Evolutionary conservation across 2,329 filamentous ascomycete species (phyloP).

Genomic region (Coccinonectria pachysandricola): DNA sequence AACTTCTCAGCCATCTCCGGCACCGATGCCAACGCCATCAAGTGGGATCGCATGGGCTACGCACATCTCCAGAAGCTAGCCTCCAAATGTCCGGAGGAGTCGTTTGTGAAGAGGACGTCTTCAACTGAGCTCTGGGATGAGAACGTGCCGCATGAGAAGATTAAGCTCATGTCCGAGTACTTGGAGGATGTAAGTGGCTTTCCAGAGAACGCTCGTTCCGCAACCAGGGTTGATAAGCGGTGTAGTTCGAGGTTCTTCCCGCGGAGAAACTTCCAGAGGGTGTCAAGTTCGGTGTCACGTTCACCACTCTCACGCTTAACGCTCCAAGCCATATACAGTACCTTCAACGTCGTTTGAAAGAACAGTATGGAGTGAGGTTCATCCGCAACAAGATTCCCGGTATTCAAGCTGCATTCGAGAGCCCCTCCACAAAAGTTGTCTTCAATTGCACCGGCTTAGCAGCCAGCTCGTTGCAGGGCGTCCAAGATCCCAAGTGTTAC

Average conservation of each 20-base stretch:
- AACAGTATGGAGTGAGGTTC: slow-evolving; percentile 23
- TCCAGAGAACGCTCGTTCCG: too few species aligned
- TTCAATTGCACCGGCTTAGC: slow-evolving; percentile 28
- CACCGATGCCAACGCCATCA: slow-evolving; percentile 28
- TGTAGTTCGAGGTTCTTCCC: slow-evolving; percentile 23
- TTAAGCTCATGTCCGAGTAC: slow-evolving; percentile 29
- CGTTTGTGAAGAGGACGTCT: slow-evolving; percentile 26
- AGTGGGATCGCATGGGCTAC: slow-evolving; percentile 32
- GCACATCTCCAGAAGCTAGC: slow-evolving; percentile 26
- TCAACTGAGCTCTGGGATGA: slow-evolving; percentile 33
- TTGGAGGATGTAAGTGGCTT: slow-evolving; percentile 26
- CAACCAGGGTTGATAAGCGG: not conserved
- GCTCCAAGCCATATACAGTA: slow-evolving; percentile 28
- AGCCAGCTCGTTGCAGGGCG: slow-evolving; percentile 23
- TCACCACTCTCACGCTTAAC: slow-evolving; percentile 27
- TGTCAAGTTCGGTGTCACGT: slow-evolving; percentile 25
- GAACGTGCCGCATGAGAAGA: slow-evolving; percentile 27
- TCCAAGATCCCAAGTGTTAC: slow-evolving; percentile 28
- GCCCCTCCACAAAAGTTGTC: slow-evolving; percentile 19
- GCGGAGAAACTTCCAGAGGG: slow-evolving; percentile 19
- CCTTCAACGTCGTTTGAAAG: slow-evolving; percentile 15
- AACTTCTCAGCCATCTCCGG: slow-evolving; percentile 35
- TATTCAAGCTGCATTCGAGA: slow-evolving; percentile 18
- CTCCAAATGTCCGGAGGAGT: slow-evolving; percentile 17
- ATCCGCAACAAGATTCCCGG: slow-evolving; percentile 18